Evolutionary conservation across 2,329 filamentous ascomycete genomes (phyloP), one percentile per base, ranked within the genome.

Genomic region (Venturia oleaginea): DNA sequence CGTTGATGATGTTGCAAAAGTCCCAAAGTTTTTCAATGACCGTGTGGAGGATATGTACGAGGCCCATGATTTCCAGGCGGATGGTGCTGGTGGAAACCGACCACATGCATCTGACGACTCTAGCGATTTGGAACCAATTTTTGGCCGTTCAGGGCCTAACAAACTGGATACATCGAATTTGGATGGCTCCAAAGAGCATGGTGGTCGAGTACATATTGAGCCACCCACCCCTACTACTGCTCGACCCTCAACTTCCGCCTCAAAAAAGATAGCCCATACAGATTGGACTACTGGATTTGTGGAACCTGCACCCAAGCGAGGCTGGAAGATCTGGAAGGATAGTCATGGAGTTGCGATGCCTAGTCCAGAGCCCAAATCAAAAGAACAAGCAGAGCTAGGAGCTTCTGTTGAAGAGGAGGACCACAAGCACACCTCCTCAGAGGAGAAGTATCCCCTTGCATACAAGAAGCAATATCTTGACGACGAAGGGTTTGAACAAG

Each of bases 351-450:
- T 72, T 63, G 74, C 72, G 15, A 74, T 80, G 64, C 76, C 77
- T 32, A 80, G 78, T 61, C 79, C 79, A 4, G 76, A 79, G 69
- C 78, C 78, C 10, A 70, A 75, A 34, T 64, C 68, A 6, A 67
- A 66, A 10, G 70, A 78, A 63, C 76, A 76, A 51, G 74, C 76
- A 61, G 72, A 74, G 10, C 66, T 73, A 46, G 70, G 73, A 30
- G 40, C 22, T 19, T 37, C 19, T 10, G n/a, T 27, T 38, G 34
- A 69, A 37, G 69, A 68, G 43, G 68, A 70, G 15, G 63, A 69
- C 13, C 69, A 71, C 8, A 68, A 72, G 37, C 68, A 70, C 65
- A 72, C 70, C 15, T 37, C 32, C 19, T 32, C 73, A 19, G 40
- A 59, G 13, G 62, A 76, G 59, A 68, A 75, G 40, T 69, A 68